phyloP scores from a whole-genome alignment of 257 asterid genomes.

The Jacaranda copaia region DNA sequence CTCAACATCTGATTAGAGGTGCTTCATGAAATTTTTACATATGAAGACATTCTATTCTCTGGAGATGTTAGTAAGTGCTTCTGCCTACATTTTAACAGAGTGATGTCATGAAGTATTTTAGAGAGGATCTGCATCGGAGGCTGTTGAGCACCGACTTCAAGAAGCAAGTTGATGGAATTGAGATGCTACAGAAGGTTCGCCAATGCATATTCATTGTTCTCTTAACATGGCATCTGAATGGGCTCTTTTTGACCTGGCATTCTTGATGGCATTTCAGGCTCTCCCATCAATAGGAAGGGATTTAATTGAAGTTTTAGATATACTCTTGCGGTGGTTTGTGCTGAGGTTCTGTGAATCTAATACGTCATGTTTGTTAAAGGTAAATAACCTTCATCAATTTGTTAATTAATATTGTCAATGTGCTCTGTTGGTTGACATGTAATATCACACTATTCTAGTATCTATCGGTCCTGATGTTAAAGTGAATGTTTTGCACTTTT shows the following conservation, averaged over 20 bases:
- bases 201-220: background rate
- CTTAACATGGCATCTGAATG: conserved; percentile 33
- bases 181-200: conserved; percentile 95
- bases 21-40: conserved; percentile 9
- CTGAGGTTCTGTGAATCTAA: conserved; percentile 92
- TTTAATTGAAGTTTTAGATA: conserved; percentile 84
- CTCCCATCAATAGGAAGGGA: conserved; percentile 82
- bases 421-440: background rate
- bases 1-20: conserved; percentile 2
- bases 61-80: conserved; percentile 26
- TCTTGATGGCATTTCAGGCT: conserved; percentile 61
- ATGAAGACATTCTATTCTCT: conserved; percentile 16
- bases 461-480: conserved; percentile 7
- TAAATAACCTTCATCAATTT: conserved; percentile 30
- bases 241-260: conserved; percentile 31
- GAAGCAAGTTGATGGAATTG: conserved; percentile 98
- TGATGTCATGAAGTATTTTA: conserved; percentile 85
- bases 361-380: conserved; percentile 95
- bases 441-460: conserved; percentile 15
- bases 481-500: background rate
- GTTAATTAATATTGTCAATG: conserved; percentile 10
- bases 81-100: conserved; percentile 54
- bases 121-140: conserved; percentile 95
- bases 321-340: conserved; percentile 91
- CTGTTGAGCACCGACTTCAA: conserved; percentile 90